A percentile compares a stretch with the other conserved stretches of the same genome.
phyloP scores from a whole-genome alignment of 306 rosid genomes.

The Dalbergia oliveri region DNA sequence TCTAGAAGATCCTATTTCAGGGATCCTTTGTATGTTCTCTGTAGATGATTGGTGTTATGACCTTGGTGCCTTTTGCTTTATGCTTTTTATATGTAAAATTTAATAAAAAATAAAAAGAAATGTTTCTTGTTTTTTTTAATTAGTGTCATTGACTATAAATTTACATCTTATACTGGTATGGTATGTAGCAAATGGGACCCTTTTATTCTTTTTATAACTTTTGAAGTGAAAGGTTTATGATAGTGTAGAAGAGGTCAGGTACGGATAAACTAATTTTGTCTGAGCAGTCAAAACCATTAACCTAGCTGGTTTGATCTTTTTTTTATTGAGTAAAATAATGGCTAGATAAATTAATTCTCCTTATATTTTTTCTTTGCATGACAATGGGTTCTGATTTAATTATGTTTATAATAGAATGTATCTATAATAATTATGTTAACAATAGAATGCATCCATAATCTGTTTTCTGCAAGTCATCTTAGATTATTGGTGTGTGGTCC shows the following conservation, averaged over 20 bases:
- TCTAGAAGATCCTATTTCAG: conserved; percentile 21
- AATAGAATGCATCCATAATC: too few relatives aligned
- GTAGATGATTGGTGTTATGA: too few relatives aligned
- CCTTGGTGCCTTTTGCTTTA: neutral
- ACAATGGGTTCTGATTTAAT: conserved; percentile 21
- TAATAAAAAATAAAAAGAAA: neutral
- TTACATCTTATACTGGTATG: neutral
- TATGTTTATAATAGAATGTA: conserved; percentile 25
- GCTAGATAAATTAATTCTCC: neutral
- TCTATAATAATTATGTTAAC: neutral
- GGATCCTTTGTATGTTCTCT: neutral
- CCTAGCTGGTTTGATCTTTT: conserved; percentile 6
- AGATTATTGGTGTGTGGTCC: conserved; percentile 25
- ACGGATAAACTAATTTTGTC: conserved; percentile 20
- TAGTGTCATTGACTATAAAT: neutral
- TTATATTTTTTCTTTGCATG: conserved; percentile 4
- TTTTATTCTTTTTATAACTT: neutral
- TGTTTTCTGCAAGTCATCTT: conserved; percentile 15
- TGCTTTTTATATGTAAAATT: conserved; percentile 1
- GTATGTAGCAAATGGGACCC: neutral
- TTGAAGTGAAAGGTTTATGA: neutral
- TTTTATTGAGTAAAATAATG: conserved; percentile 38
- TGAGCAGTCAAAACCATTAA: conserved; percentile 6
- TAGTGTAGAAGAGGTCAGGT: conserved; percentile 3
- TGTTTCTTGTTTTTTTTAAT: conserved; percentile 17